Base-by-base conservation (phyloP, 768 basidiomycete species). In the Pulveroboletus sp. region DNA sequence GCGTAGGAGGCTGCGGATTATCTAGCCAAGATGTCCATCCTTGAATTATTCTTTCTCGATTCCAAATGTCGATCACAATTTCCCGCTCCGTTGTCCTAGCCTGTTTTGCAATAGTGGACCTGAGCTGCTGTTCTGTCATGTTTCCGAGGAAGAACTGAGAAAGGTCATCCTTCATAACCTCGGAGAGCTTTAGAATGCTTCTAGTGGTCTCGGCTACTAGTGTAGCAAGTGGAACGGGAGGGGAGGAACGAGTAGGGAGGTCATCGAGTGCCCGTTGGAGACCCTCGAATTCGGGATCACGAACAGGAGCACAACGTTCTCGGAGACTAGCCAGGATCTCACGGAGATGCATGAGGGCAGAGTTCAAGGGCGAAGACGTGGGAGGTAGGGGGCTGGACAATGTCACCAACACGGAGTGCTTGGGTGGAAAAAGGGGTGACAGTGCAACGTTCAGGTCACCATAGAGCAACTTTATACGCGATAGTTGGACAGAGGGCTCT, bases 101-200 rank as follows among this genome's bases (percentile, higher is more conserved):
- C 54, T 85, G 77, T 27, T 74, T 72, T 7, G 63, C 62, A 25
- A 88, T 65, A 13, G 80, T 59, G 4, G 63, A 69, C 17, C 62
- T 64, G 21, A 87, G 72, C 45, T 90, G 78, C 32, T 69, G 60
- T 58, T 90, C 87, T 20, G 77, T 73, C 83, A 88, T 84, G 32
- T 72, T 72, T 17, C 84, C 85, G 2, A 87, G 60, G 11, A 85
- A 70, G 40, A 84, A 80, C 47, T 81, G 75, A 11, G 81, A 82
- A 31, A 89, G 71, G 57, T 89, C 87, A 24, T 76, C 69, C 60
- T 81, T 85, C 82, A 90, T 85, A n/a, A 70, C 64, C 35, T 84
- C 80, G 0, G 79, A 66, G 13, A 88, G 68, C 13, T 68, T 61
- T 6, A 88, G 57, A 37, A 81, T 75, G 4, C 69, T 68, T 51